Evolutionary conservation across 352 stramenopile genomes (phyloP).

Genomic region (Plasmopara muralis): DNA sequence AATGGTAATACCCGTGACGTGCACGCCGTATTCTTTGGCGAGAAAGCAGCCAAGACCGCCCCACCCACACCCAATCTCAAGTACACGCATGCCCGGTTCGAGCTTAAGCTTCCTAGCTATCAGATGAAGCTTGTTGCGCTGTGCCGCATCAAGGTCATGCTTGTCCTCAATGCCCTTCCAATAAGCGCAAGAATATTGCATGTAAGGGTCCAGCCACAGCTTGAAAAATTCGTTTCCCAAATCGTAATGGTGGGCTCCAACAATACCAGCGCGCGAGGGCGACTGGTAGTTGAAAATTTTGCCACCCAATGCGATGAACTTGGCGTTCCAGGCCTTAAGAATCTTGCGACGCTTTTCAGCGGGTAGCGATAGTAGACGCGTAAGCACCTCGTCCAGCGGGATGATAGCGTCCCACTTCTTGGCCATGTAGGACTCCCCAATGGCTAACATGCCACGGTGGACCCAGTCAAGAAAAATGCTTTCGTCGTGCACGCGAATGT

Average conservation of each 20-base stretch:
- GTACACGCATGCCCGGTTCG: constrained; percentile 72
- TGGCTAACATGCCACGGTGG: constrained; percentile 75
- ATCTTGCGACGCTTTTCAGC: constrained; percentile 75
- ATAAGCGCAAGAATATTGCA: constrained; percentile 86
- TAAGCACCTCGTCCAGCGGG: constrained; percentile 70
- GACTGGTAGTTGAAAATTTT: constrained; percentile 87
- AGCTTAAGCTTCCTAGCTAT: constrained; percentile 86
- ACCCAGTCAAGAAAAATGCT: constrained; percentile 85
- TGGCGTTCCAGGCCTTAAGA: constrained; percentile 84
- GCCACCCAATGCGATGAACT: constrained; percentile 64
- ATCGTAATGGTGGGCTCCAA: constrained; percentile 83
- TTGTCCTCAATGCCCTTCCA: constrained; percentile 69
- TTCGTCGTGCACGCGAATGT: constrained; percentile 78
- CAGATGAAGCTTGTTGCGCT: constrained; percentile 83
- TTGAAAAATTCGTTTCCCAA: constrained; percentile 87
- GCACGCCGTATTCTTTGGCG: constrained; percentile 80
- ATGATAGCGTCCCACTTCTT: constrained; percentile 84
- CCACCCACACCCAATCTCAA: constrained; percentile 88
- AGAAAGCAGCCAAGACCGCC: constrained; percentile 84
- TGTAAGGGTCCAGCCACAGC: constrained; percentile 82
- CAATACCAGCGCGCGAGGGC: constrained; percentile 70
- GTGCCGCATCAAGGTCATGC: constrained; percentile 73
- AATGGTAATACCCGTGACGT: constrained; percentile 87
- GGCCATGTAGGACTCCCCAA: constrained; percentile 86
- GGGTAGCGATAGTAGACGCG: constrained; percentile 58